Conservation (phyloP, 805 yeast genomes). For the Starmerella floris region DNA sequence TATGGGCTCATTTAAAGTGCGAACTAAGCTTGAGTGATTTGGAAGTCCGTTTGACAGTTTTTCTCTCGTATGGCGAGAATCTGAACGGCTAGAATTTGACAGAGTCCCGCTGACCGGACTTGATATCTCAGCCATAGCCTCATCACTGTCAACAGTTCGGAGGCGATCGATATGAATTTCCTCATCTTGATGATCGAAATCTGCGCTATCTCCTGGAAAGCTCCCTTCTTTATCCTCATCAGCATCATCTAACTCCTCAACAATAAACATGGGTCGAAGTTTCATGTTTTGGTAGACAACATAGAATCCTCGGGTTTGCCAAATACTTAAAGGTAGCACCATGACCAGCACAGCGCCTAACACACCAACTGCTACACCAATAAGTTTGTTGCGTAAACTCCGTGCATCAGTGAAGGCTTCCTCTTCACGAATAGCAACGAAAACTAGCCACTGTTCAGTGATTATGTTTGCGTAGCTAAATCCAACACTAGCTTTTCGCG, state of each 20-base stretch:
- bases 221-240: not conserved
- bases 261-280: slow-evolving; percentile 11
- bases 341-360: slow-evolving; percentile 20
- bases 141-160: not conserved
- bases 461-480: slow-evolving; percentile 15
- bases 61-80: not conserved
- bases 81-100: no score
- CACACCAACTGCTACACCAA: slow-evolving; percentile 20
- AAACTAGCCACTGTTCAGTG: slow-evolving; percentile 18
- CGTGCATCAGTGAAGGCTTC: slow-evolving; percentile 14
- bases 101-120: no score
- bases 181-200: not conserved
- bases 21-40: not conserved
- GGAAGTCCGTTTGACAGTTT: not conserved
- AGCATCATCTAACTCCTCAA: slow-evolving; percentile 3
- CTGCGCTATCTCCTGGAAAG: not conserved
- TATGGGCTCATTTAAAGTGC: not conserved
- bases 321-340: slow-evolving; percentile 19
- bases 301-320: slow-evolving; percentile 21
- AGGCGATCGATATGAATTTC: not conserved
- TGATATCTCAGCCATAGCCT: not conserved
- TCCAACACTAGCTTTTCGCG: slow-evolving; percentile 17
- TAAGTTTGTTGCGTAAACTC: slow-evolving; percentile 15
- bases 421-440: slow-evolving; percentile 13
- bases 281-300: slow-evolving; percentile 21